These are phyloP conservation scores for Phascolomyces articulosus DNA, from an alignment of 371 early-diverging fungal species.

Conservation along the genomic window DNA sequence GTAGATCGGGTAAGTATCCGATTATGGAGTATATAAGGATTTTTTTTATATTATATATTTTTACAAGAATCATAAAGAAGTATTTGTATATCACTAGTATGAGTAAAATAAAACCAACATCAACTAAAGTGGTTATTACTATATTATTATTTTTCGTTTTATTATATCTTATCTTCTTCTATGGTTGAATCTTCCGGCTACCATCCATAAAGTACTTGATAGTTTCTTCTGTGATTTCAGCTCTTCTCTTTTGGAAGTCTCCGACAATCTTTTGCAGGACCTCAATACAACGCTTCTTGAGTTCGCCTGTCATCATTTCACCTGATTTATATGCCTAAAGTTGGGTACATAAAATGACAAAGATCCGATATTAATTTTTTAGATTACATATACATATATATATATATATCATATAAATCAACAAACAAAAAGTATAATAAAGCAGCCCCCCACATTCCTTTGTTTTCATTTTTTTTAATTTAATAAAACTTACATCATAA, in stretches of 20 bases:
- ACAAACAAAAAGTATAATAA: not conserved
- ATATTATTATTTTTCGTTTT: not conserved
- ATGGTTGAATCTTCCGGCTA: slow-evolving; percentile 43
- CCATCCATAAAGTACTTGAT: slow-evolving; percentile 70
- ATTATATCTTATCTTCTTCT: slow-evolving; percentile 3
- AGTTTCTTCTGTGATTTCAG: slow-evolving; percentile 66
- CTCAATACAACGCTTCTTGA: slow-evolving; percentile 95
- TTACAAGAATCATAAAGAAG: no score
- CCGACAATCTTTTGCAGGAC: slow-evolving; percentile 84
- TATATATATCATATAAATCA: not conserved
- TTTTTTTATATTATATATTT: no score
- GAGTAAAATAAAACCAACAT: no score
- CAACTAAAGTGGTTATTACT: not conserved
- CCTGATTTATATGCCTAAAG: slow-evolving; percentile 83
- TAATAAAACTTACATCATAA: slow-evolving; percentile 47
- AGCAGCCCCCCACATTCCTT: not conserved
- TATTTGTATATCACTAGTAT: no score
- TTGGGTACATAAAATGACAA: not conserved
- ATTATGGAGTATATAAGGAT: no score
- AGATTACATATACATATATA: no score
- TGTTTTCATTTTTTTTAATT: not conserved
- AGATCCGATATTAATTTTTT: not conserved
- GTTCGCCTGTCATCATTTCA: slow-evolving; percentile 88
- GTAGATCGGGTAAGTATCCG: no score
- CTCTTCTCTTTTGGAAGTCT: slow-evolving; percentile 85